A percentile compares a stretch with the other conserved stretches of the same genome.
Evolutionary conservation across 2,329 filamentous ascomycete genomes (phyloP).

Genomic region (Beauveria scarabaeidicola): DNA sequence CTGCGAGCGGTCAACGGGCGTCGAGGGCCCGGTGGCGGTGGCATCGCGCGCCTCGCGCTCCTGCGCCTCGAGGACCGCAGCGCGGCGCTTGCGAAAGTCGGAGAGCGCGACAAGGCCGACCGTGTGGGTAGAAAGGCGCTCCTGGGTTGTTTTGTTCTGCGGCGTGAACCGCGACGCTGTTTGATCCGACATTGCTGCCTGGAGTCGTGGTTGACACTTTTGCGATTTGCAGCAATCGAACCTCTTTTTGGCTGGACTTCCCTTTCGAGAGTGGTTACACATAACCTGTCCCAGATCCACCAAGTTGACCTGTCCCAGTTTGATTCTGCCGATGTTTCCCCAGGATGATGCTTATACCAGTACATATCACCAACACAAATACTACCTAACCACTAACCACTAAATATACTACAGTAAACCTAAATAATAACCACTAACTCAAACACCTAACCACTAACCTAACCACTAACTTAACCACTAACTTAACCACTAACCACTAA

Average conservation of each 20-base stretch:
- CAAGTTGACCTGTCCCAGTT: too few relatives aligned
- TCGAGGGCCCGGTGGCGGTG: conserved; percentile 37
- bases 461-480: too few relatives aligned
- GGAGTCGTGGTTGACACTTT: background rate
- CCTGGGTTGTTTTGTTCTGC: conserved; percentile 68
- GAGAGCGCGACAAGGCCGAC: conserved; percentile 87
- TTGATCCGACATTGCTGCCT: conserved; percentile 31
- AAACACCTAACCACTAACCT: too few relatives aligned
- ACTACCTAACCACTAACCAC: too few relatives aligned
- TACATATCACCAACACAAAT: too few relatives aligned
- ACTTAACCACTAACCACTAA: too few relatives aligned
- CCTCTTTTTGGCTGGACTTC: background rate
- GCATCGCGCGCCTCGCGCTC: conserved; percentile 68
- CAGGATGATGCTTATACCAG: too few relatives aligned
- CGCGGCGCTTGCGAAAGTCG: conserved; percentile 92
- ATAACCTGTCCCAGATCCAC: too few relatives aligned
- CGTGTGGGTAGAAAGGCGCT: conserved; percentile 75
- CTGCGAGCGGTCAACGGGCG: conserved; percentile 38
- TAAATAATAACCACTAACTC: too few relatives aligned
- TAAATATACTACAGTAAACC: too few relatives aligned
- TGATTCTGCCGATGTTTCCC: too few relatives aligned
- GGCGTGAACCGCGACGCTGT: conserved; percentile 57
- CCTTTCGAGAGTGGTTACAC: background rate
- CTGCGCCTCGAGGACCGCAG: conserved; percentile 86
- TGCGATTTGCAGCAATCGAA: background rate